Evolutionary conservation across 2,329 filamentous ascomycete genomes (phyloP), one percentile per base, ranked within the genome.

Genomic region (Venturia nashicola): DNA sequence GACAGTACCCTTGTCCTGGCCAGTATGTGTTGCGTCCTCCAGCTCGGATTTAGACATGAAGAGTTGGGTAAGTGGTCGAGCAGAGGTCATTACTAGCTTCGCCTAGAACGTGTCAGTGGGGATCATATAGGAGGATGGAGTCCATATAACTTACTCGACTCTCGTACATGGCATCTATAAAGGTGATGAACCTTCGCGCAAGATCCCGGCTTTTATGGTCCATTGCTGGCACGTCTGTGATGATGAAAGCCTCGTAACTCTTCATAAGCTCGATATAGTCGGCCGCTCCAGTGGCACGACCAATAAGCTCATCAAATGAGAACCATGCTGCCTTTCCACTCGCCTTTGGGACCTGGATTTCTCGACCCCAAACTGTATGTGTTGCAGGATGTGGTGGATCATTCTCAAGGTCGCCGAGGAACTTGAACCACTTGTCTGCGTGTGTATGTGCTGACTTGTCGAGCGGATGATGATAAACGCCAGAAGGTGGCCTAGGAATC

Each of bases 151-250:
- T 65, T 72, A 83, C 82, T 69, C 81, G 75, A 67, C 77, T 80
- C 75, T 99, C 94, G 72, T 99, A 99, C 5, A 97, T 88, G 6
- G 94, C 93, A 73, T 99, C 94, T 68, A 99, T 90, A 70, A 99
- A 97, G 0, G 93, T 99, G 73, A 99, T 99, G 75, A 99, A 97
- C 5, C 94, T 83, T 14, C 94, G 81, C 0, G 94, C 94, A 46
- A 96, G 82, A 76, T 99, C 94, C 23, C 94, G 85, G 71, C 91
- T 86, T 63, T 85, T 85, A 68, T 91, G 84, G 48, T 88, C 94
- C 94, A 99, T 97, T 6, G 88, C 90, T 0, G 94, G 94, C 1
- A 97, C 86, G 61, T 92, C 89, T 0, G 91, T 96, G 11, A 99
- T 84, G 67, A 99, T 85, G 71, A 99, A 97, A 1, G 92, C 87